Percentiles rank a stretch among this genome's conserved stretches.
Evolutionary conservation across 1,139 yeast genomes (phyloP).

Genomic region (Geotrichum siamense): DNA sequence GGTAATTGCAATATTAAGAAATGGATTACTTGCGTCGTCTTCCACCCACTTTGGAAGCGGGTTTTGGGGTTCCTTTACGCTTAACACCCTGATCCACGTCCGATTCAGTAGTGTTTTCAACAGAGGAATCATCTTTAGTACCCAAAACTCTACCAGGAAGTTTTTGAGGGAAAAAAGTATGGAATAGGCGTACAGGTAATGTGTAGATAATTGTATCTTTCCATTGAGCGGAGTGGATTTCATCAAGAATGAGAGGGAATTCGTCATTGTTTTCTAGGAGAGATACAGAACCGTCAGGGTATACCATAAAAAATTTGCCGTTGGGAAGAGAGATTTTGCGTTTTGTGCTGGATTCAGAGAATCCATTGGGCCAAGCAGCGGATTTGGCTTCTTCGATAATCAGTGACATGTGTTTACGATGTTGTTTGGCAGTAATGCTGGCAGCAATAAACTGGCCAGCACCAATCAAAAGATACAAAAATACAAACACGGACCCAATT

Average conservation of each 20-base stretch:
- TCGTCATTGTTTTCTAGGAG: conserved; percentile 46
- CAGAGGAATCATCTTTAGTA: conserved; percentile 2
- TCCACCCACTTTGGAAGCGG: conserved; percentile 27
- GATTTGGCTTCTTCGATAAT: conserved; percentile 29
- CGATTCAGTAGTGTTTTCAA: not conserved
- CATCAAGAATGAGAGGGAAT: conserved; percentile 33
- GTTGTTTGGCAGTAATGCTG: conserved; percentile 45
- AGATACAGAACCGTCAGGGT: conserved; percentile 62
- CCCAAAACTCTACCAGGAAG: conserved; percentile 13
- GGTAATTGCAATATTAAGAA: not conserved
- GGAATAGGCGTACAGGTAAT: conserved; percentile 34
- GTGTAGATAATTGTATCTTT: conserved; percentile 50
- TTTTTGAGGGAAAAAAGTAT: conserved; percentile 13
- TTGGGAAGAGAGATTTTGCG: conserved; percentile 35
- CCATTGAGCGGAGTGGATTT: conserved; percentile 42
- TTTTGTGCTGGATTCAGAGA: conserved; percentile 29
- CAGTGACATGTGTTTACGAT: conserved; percentile 48
- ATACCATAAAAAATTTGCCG: conserved; percentile 58
- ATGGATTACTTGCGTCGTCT: conserved; percentile 22
- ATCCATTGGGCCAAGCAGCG: conserved; percentile 45
- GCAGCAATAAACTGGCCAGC: conserved; percentile 55
- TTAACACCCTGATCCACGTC: conserved; percentile 7
- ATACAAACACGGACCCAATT: conserved; percentile 44
- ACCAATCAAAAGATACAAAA: conserved; percentile 46
- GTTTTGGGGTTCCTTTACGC: conserved; percentile 19